Evolutionary conservation across 2,329 filamentous ascomycete species (phyloP), one percentile per base, ranked within the genome.

Genomic region (Cladosporium velox): DNA sequence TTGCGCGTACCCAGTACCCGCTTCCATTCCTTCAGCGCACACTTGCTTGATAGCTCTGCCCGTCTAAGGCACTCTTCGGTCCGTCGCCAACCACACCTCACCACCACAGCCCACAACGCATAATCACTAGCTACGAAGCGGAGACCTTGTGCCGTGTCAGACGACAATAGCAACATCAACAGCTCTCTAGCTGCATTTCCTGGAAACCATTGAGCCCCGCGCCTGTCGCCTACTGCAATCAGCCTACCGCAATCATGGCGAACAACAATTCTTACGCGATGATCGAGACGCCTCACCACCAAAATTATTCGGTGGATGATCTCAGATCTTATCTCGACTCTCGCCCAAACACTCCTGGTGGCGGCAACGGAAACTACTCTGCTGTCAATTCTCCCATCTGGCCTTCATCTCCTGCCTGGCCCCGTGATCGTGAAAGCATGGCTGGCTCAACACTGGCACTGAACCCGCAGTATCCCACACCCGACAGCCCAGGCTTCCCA

Each of bases 231-330:
- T 47, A 47, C 41, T 15, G 54, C 32, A 57, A 38, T 18, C 32
- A 24, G 32, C 49, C 51, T 32, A 12, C 51, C 21, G 49, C 61
- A 44, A 47, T 64, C 61, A 64, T 64, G 61, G 61, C 61, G 34
- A 64, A 64, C 24, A 41, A 28, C 51, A 55, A 54, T 34, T 52
- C 44, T 35, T 64, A 64, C 34, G 61, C 61, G 34, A 64, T 64
- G 61, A 64, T 64, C 61, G 61, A 64, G 38, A 57, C 61, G 12
- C 61, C 61, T 15, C 61, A 64, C 32, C 61, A 64, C 61, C 61
- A 64, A 18, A 64, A 57, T 38, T 64, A 64, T 44, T 64, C 61
- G 34, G 61, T 64, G 24, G 61, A 64, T 12, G 61, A 64, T 34
- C 51, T 64, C 51, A 41, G 61, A 44, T 55, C 51, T 14, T 64